Evolutionary conservation across 2,329 filamentous ascomycete genomes (phyloP).

Genomic region (Ophiosphaerella herpotricha): DNA sequence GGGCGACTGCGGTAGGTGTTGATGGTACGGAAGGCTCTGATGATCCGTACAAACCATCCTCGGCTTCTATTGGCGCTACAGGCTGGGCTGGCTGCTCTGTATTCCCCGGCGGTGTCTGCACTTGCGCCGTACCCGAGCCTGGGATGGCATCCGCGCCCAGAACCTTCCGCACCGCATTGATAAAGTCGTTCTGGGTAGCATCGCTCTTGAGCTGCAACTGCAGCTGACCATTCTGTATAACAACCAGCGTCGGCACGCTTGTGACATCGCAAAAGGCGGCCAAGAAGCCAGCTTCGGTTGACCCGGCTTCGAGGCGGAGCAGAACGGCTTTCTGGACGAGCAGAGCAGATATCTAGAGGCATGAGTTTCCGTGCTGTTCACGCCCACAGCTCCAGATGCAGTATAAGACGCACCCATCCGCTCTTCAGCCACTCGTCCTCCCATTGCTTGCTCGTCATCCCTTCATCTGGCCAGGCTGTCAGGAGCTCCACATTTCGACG

Average conservation of each 20-base stretch:
- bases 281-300: conserved; percentile 80
- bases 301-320: conserved; percentile 72
- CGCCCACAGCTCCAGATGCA: neutral
- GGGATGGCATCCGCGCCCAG: conserved; percentile 37
- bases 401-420: conserved; percentile 34
- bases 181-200: conserved; percentile 68
- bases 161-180: conserved; percentile 57
- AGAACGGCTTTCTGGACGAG: conserved; percentile 68
- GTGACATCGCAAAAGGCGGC: conserved; percentile 81
- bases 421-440: conserved; percentile 67
- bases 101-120: conserved; percentile 13
- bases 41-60: conserved; percentile 9
- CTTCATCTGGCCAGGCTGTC: conserved; percentile 61
- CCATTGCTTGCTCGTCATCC: conserved; percentile 72
- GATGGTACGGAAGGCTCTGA: conserved; percentile 4
- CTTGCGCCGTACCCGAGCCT: conserved; percentile 18
- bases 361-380: neutral
- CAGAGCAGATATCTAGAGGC: conserved; percentile 48
- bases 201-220: conserved; percentile 75
- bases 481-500: conserved; percentile 16
- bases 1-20: conserved; percentile 5
- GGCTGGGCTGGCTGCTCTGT: conserved; percentile 10
- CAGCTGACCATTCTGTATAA: conserved; percentile 80
- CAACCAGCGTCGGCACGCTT: conserved; percentile 75
- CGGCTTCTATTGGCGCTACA: conserved; percentile 1